These are phyloP conservation scores for Phaeosphaeriaceae sp. DNA, from an alignment of 2,329 filamentous ascomycete genomes.

Conservation along the genomic window DNA sequence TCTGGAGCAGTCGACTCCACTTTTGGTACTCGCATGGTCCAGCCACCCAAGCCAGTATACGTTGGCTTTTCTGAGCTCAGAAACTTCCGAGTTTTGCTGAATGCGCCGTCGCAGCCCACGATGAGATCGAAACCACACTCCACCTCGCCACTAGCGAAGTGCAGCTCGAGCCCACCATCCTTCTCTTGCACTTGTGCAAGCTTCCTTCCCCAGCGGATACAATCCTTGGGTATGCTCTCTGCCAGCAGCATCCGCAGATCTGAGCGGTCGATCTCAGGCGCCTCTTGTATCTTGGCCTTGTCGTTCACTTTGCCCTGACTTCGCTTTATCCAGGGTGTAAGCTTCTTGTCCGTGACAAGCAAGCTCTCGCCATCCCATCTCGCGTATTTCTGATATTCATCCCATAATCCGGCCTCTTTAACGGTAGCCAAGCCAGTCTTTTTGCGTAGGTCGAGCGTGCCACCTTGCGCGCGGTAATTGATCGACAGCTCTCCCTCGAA, in stretches of 20 bases:
- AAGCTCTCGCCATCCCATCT: conserved; percentile 55
- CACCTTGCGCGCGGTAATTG: conserved; percentile 46
- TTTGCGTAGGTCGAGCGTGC: conserved; percentile 63
- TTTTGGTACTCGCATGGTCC: conserved; percentile 39
- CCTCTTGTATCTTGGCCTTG: conserved; percentile 21
- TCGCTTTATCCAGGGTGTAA: conserved; percentile 31
- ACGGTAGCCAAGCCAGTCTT: conserved; percentile 61
- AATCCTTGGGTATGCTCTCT: conserved; percentile 28
- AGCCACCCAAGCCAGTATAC: conserved; percentile 48
- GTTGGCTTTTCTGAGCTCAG: conserved; percentile 42
- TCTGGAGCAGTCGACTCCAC: conserved; percentile 33
- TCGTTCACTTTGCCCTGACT: conserved; percentile 14
- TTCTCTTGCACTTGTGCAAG: conserved; percentile 26
- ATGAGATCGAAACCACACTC: conserved; percentile 51
- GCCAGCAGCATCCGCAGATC: conserved; percentile 31
- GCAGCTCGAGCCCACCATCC: conserved; percentile 15
- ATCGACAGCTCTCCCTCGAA: conserved; percentile 52
- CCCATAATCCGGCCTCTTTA: conserved; percentile 58
- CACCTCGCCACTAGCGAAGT: conserved; percentile 37
- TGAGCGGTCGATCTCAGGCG: conserved; percentile 35
- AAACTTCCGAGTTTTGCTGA: conserved; percentile 47
- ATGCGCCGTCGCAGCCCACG: conserved; percentile 56
- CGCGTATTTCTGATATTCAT: conserved; percentile 55
- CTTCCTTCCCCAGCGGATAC: conserved; percentile 33
- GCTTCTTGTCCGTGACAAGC: conserved; percentile 49